Conservation (phyloP, 2,329 filamentous ascomycete species). For the Aspergillus ochraceus region DNA sequence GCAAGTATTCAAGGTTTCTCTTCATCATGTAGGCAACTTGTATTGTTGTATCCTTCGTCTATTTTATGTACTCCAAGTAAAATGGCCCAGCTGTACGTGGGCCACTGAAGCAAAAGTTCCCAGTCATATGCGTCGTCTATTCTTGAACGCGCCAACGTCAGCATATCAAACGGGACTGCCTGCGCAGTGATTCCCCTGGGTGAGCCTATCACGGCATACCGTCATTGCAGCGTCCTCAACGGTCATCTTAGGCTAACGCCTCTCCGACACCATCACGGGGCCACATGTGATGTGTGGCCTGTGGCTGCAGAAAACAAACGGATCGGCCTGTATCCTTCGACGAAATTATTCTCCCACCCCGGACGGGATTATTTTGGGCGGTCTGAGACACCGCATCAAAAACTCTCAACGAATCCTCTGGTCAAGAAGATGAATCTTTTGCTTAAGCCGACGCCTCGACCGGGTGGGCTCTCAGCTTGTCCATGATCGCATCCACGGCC, state of each 20-base stretch:
- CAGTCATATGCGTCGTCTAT: neutral
- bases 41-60: neutral
- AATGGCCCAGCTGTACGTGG: neutral
- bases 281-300: neutral
- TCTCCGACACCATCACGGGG: neutral
- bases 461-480: constrained; percentile 57
- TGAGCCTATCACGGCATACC: neutral
- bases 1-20: too few relatives aligned
- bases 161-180: neutral
- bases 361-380: neutral
- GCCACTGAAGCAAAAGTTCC: neutral
- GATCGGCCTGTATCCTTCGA: neutral
- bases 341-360: neutral
- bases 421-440: neutral
- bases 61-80: neutral
- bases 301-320: neutral
- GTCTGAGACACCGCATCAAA: neutral
- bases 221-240: neutral
- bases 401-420: neutral
- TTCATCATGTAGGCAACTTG: neutral
- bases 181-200: neutral
- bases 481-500: constrained; percentile 73
- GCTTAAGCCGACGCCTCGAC: constrained; percentile 28
- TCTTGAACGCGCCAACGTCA: neutral
- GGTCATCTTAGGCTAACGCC: neutral